Base-by-base conservation (phyloP, 345 rosid genomes). In the Schrenkiella parvula region DNA sequence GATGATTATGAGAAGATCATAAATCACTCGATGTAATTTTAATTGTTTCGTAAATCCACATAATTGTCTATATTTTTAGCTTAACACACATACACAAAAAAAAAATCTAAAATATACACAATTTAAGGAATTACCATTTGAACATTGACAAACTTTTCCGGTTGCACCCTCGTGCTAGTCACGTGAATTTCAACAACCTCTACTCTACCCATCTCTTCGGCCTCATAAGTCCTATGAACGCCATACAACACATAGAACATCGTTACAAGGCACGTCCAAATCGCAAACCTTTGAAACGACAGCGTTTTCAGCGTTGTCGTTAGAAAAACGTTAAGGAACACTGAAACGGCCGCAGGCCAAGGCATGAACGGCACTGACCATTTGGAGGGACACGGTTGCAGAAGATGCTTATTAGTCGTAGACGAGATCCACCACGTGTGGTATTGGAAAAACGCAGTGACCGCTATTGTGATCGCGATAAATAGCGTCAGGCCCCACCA, bases 311-410 rank as follows among this genome's bases (percentile, higher is more conserved):
- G 70, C 4, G 90, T 87, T 26, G 88, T 81, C 85, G 84, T 81
- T 11, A 93, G 92, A 73, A 93, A 87, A 15, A 88, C 82, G 62
- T 86, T 93, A 6, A 93, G 87, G 81, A 87, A 87, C 67, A 87
- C 83, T 0, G 97, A 90, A 2, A 81, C 51, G 1, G 87, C 91
- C 0, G 97, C 92, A 2, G 93, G 96, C 97, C 97, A 93, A 9
- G 98, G 98, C 98, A 93, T 93, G 51, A 87, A 66, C 4, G 98
- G 97, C 31, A 93, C 96, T 1, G 90, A 81, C 98, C 96, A 93
- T 54, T 43, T 76, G 25, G 65, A 42, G 8, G 52, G 17, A 23
- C 23, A 37, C 1, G 59, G 21, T n/a, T 31, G 22, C 6, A 47
- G 5, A 64, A 64, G 29, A 57, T 37, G 38, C 9, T 79, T 81